These are phyloP conservation scores for Alternaria gansuensis DNA, from an alignment of 2,329 filamentous ascomycete genomes.

Conservation along the genomic window DNA sequence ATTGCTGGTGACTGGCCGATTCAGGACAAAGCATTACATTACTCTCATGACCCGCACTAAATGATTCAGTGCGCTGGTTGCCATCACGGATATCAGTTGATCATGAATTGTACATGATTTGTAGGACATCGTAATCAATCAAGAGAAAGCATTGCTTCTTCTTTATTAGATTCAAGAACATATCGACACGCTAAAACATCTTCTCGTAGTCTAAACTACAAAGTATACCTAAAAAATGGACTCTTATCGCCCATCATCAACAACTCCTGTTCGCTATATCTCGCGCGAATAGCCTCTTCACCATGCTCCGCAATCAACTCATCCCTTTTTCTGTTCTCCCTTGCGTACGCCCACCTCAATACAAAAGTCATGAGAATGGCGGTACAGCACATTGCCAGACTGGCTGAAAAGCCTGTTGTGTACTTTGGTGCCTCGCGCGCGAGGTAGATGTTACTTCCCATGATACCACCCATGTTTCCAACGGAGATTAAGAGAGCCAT, in stretches of 20 bases:
- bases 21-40: no score
- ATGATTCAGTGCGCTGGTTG: no score
- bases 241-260: constrained; percentile 55
- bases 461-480: constrained; percentile 58
- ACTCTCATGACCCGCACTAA: neutral
- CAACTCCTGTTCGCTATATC: constrained; percentile 53
- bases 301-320: constrained; percentile 39
- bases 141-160: neutral
- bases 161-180: neutral
- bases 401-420: constrained; percentile 60
- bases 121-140: neutral
- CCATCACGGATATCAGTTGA: neutral
- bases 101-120: neutral
- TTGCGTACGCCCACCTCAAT: constrained; percentile 55
- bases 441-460: constrained; percentile 62
- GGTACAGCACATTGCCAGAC: constrained; percentile 57
- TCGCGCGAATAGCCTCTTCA: constrained; percentile 48
- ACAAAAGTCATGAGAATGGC: constrained; percentile 58
- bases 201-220: constrained; percentile 2
- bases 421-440: constrained; percentile 60
- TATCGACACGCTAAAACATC: neutral
- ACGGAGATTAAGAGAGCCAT: constrained; percentile 60
- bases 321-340: constrained; percentile 45
- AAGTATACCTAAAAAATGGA: constrained; percentile 55
- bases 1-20: neutral